Evolutionary conservation across 1,284 basidiomycete species (phyloP).

Genomic region (Trametes pubescens): DNA sequence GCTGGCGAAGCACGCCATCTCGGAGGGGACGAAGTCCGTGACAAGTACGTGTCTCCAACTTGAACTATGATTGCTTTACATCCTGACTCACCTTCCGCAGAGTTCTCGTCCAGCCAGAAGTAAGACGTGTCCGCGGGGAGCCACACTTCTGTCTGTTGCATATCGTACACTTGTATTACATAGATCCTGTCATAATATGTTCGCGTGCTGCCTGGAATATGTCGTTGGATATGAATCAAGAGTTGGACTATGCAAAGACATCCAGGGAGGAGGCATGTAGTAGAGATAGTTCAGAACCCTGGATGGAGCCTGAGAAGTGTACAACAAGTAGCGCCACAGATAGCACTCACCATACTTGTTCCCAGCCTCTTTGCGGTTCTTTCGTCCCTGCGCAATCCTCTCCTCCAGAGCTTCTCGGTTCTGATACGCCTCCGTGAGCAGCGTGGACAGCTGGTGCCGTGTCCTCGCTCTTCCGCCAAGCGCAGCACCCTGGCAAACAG

Average conservation of each 20-base stretch:
- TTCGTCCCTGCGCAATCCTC: conserved; percentile 77
- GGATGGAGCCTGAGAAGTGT: neutral
- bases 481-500: conserved; percentile 65
- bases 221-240: conserved; percentile 2
- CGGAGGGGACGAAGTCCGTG: conserved; percentile 76
- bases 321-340: neutral
- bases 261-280: neutral
- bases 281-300: conserved; percentile 22
- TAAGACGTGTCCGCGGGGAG: conserved; percentile 24
- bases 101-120: conserved; percentile 43
- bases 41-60: conserved; percentile 40
- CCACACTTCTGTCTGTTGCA: conserved; percentile 20
- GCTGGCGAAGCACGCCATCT: conserved; percentile 85
- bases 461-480: conserved; percentile 71
- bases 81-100: conserved; percentile 20
- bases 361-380: conserved; percentile 85
- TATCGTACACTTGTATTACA: conserved; percentile 34
- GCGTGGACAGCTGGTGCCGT: conserved; percentile 77
- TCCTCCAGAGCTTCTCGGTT: conserved; percentile 83
- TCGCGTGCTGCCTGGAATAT: conserved; percentile 28
- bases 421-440: conserved; percentile 79
- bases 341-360: conserved; percentile 78
- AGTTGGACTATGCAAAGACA: neutral
- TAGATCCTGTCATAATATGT: conserved; percentile 28
- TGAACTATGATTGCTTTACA: neutral